A percentile compares a stretch with the other conserved stretches of the same genome.
Conservation (phyloP, 371 early-diverging fungal genomes). For the Syncephalastrum contaminatum region DNA sequence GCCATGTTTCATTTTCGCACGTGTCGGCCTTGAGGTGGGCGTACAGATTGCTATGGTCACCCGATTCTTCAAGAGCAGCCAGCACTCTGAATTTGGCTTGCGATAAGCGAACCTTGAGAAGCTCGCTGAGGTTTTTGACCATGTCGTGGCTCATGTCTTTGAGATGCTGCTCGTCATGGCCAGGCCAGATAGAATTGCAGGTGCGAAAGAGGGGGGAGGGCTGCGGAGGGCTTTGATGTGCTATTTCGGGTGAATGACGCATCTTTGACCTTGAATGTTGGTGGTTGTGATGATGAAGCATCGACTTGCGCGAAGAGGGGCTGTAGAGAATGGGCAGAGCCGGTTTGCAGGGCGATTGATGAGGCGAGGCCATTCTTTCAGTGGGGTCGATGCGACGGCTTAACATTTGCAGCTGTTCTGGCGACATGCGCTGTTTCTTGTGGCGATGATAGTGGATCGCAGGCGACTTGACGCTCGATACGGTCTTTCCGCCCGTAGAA, state of each 20-base stretch:
- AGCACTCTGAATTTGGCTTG: conserved; percentile 25
- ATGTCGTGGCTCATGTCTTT: conserved; percentile 16
- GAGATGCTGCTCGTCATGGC: conserved; percentile 3
- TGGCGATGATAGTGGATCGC: not conserved
- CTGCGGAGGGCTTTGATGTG: no score
- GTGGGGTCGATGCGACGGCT: conserved; percentile 44
- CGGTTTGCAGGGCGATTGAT: conserved; percentile 34
- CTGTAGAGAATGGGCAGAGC: conserved; percentile 27
- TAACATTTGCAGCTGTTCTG: conserved; percentile 32
- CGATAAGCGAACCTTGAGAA: conserved; percentile 24
- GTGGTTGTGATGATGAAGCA: not conserved
- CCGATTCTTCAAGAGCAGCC: conserved; percentile 14
- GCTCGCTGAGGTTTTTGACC: conserved; percentile 18
- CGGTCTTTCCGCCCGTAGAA: conserved; percentile 29
- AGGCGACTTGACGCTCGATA: conserved; percentile 11
- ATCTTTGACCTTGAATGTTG: not conserved
- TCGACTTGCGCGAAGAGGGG: conserved; percentile 6
- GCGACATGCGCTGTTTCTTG: conserved; percentile 26
- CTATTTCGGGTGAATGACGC: no score
- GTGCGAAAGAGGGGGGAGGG: conserved; percentile 14
- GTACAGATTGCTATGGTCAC: not conserved
- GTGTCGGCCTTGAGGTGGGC: conserved; percentile 2
- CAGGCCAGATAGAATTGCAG: conserved; percentile 25
- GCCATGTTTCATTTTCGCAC: conserved; percentile 11
- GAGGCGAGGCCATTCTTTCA: conserved; percentile 30